phyloP scores from a whole-genome alignment of 2,329 filamentous ascomycete species.

The Ophiocordyceps robertsii region DNA sequence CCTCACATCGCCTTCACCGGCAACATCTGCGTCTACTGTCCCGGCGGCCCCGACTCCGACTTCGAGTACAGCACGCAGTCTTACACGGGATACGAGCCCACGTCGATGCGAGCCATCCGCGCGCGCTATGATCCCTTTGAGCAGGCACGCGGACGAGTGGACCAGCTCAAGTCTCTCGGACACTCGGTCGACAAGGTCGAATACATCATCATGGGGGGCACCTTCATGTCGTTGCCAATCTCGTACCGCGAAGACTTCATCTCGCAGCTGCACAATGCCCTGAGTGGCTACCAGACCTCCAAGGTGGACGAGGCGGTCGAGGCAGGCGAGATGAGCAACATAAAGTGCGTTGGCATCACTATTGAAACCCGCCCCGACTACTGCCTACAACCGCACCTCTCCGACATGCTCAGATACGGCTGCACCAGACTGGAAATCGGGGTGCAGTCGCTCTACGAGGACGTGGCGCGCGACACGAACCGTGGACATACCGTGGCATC shows the following conservation, averaged over 20 bases:
- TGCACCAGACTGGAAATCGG: conserved; percentile 91
- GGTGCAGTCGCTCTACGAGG: conserved; percentile 93
- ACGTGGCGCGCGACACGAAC: conserved; percentile 96
- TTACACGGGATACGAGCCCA: conserved; percentile 96
- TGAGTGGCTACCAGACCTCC: conserved; percentile 88
- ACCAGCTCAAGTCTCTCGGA: conserved; percentile 89
- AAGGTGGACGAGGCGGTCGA: conserved; percentile 93
- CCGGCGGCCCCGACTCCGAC: conserved; percentile 91
- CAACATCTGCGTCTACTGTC: conserved; percentile 98
- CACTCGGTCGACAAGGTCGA: conserved; percentile 99
- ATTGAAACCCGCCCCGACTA: conserved; percentile 97
- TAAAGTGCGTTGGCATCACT: conserved; percentile 96
- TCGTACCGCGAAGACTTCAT: conserved; percentile 90
- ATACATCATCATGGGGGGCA: conserved; percentile 99
- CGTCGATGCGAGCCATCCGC: conserved; percentile 94
- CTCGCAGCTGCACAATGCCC: conserved; percentile 86
- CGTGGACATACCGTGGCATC: conserved; percentile 90
- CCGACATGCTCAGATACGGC: conserved; percentile 93
- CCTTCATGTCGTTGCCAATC: conserved; percentile 91
- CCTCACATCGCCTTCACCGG: conserved; percentile 97
- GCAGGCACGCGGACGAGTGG: conserved; percentile 87
- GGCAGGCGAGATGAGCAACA: conserved; percentile 89
- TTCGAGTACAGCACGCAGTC: conserved; percentile 99
- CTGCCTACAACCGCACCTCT: conserved; percentile 88
- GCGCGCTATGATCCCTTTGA: conserved; percentile 97